A percentile compares a stretch with the other conserved stretches of the same genome.
Evolutionary conservation across 768 basidiomycete species (phyloP).

Genomic region (Boletus insuetus): DNA sequence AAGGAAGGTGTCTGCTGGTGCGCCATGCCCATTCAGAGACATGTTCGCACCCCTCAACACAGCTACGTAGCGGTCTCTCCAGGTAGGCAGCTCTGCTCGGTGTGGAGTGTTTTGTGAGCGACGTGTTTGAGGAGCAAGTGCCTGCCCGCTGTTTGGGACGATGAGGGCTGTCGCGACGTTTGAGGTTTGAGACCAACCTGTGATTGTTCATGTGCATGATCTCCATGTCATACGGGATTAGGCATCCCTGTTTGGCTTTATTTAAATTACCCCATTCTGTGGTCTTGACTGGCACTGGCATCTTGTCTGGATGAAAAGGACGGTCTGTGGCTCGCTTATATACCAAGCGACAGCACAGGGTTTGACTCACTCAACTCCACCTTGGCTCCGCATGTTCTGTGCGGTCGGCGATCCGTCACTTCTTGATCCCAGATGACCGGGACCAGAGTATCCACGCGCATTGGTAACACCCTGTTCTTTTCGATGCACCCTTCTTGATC

Average conservation of each 20-base stretch:
- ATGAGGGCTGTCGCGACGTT: background rate
- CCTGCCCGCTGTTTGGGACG: background rate
- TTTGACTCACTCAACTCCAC: background rate
- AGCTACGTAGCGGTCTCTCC: constrained; percentile 8
- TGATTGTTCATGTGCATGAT: constrained; percentile 5
- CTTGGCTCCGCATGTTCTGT: background rate
- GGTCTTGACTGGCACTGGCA: constrained; percentile 20
- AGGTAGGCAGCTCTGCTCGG: background rate
- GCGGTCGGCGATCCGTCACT: too few species aligned
- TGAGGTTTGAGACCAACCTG: constrained; percentile 22
- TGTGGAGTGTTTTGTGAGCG: background rate
- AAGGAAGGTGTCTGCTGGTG: background rate
- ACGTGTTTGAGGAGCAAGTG: background rate
- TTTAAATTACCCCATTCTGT: constrained; percentile 19
- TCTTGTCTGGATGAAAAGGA: background rate
- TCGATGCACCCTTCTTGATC: background rate
- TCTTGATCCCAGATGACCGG: too few species aligned
- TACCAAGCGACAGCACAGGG: background rate
- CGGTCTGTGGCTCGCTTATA: background rate
- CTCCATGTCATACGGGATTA: constrained; percentile 16
- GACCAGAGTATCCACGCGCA: too few species aligned
- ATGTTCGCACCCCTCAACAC: constrained; percentile 9
- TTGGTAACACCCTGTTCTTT: background rate
- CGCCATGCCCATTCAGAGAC: constrained; percentile 2
- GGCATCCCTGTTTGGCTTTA: constrained; percentile 26